Evolutionary conservation across 305 asterid genomes (phyloP), one percentile per base, ranked within the genome.

Genomic region (Solanum hybrid): DNA sequence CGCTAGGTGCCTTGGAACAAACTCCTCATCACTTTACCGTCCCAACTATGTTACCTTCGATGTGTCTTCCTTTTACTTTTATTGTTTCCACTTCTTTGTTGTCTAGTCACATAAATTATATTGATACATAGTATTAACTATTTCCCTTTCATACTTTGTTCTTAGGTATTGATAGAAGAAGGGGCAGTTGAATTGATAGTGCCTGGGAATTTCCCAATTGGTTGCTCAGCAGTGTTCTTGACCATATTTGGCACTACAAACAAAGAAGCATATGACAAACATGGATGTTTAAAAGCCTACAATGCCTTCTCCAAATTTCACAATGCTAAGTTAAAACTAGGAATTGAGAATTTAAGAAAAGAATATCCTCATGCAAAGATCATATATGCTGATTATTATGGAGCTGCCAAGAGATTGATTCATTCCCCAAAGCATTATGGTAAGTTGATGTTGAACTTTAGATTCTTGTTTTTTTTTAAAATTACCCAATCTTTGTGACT

Each of bases 141-240:
- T 28, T 51, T 86, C 9, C n/a, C 20, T 22, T 33, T 51, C 86
- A n/a, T 39, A 39, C 26, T 81, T 79, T 81, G n/a, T 4, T 4
- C 7, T 24, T 88, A 96, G 99, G 36, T 67, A 74, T 91, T 96
- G 86, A 94, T 96, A 40, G 95, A 94, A 88, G 97, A 92, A 92
- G 98, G 98, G 61, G 99, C 97, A 35, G 90, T 89, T 1, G 97
- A 95, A 73, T 26, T 96, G 42, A 35, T 96, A 4, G 98, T 96
- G 79, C 94, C 98, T 1, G 99, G 99, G 6, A 96, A 96, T 88
- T 90, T 95, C 61, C 99, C 99, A 7, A 90, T 96, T 20, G 99
- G 99, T 4, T 96, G 99, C 93, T 93, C 92, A 64, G 22, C 99
- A 4, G 95, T 94, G 87, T 96, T 94, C 89, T 92, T 96, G 24